Conservation (phyloP, 164 flowering plant genomes). For the Hamamelis virginiana region DNA sequence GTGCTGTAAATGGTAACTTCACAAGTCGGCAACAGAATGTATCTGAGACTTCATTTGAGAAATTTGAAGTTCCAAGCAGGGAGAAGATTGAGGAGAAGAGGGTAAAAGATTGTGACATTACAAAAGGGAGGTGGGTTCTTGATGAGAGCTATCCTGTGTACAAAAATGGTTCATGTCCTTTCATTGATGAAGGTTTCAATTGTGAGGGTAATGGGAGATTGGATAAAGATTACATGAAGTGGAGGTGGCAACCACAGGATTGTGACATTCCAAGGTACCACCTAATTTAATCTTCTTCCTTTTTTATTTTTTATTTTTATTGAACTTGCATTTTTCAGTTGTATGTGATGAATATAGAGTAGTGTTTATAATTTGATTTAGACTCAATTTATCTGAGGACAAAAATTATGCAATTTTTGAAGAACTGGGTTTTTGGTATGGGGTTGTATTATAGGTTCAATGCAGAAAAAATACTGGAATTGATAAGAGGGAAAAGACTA, state of each 20-base stretch:
- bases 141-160: slow-evolving; percentile 88
- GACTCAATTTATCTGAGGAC: neutral
- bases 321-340: neutral
- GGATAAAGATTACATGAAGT: slow-evolving; percentile 73
- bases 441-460: slow-evolving; percentile 54
- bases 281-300: neutral
- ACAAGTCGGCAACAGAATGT: slow-evolving; percentile 6
- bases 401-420: neutral
- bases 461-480: slow-evolving; percentile 72
- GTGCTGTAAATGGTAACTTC: slow-evolving; percentile 2
- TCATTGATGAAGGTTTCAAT: slow-evolving; percentile 85
- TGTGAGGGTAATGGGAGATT: slow-evolving; percentile 81
- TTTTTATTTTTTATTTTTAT: neutral
- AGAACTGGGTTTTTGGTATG: neutral
- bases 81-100: slow-evolving; percentile 25
- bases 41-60: slow-evolving; percentile 2
- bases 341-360: neutral
- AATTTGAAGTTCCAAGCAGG: neutral
- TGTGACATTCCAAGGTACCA: slow-evolving; percentile 81
- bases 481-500: slow-evolving; percentile 84
- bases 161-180: slow-evolving; percentile 65
- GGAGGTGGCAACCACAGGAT: slow-evolving; percentile 90
- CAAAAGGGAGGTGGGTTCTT: slow-evolving; percentile 75
- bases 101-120: slow-evolving; percentile 55
- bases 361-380: slow-evolving; percentile 1